phyloP scores from a whole-genome alignment of 306 rosid genomes.

The Citrullus amarus region DNA sequence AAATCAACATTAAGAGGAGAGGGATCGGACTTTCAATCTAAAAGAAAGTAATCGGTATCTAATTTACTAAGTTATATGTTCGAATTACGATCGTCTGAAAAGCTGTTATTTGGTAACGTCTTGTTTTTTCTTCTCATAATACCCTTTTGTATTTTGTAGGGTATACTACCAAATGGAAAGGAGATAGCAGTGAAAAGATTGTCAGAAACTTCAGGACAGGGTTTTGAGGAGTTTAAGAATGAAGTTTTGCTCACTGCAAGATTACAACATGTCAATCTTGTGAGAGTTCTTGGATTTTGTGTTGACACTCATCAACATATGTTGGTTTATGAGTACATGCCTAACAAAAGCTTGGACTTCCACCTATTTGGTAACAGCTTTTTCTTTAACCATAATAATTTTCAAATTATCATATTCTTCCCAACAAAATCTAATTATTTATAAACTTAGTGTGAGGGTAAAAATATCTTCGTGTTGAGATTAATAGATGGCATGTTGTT shows the following conservation, averaged over 20 bases:
- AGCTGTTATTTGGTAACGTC: too few species aligned
- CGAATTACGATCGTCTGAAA: too few species aligned
- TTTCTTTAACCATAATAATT: not conserved
- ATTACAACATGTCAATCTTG: constrained; percentile 39
- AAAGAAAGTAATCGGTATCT: too few species aligned
- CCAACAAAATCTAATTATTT: too few species aligned
- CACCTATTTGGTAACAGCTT: constrained; percentile 23
- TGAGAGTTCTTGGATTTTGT: constrained; percentile 29
- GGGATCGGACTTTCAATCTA: too few species aligned
- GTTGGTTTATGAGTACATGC: not conserved
- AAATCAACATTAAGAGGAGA: too few species aligned
- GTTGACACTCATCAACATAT: constrained; percentile 23
- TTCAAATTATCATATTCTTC: too few species aligned
- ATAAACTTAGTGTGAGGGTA: too few species aligned
- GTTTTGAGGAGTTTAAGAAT: constrained; percentile 34
- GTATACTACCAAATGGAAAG: constrained; percentile 16
- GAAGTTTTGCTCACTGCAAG: constrained; percentile 37
- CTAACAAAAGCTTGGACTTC: constrained; percentile 33
- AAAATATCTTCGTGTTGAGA: too few species aligned
- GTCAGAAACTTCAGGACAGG: constrained; percentile 34
- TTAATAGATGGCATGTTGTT: too few species aligned
- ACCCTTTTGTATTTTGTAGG: constrained; percentile 8
- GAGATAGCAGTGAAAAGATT: constrained; percentile 38
- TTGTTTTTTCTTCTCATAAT: too few species aligned
- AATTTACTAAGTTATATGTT: too few species aligned